Evolutionary conservation across 1,139 yeast genomes (phyloP), one percentile per base, ranked within the genome.

Genomic region (Debaryomyces singareniensis): DNA sequence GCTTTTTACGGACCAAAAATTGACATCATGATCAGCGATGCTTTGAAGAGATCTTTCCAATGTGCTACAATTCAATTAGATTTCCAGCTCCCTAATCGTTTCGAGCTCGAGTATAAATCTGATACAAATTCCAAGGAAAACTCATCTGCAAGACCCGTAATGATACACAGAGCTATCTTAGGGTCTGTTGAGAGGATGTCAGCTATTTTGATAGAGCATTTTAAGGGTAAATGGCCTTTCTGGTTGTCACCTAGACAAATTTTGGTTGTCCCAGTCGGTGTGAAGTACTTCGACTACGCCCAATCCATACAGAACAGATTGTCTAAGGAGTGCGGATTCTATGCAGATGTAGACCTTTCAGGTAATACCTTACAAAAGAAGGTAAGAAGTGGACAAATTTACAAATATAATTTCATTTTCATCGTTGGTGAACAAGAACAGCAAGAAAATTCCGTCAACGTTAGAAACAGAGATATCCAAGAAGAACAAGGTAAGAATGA

Each of bases 1-100:
- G 98, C 98, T 25, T 91, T 91, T 69, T 91, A 91, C 59, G 98
- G 98, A 37, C 98, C 98, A 48, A 91, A 91, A 73, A 91, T 91
- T 52, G 98, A 91, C 64, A 81, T 91, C 48, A 77, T 81, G 76
- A 79, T 91, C 50, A 77, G 87, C 41, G 98, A 91, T 58, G 93
- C 95, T 24, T 75, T 84, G 55, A 78, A 77, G 48, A 83, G 95
- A 71, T 85, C 93, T 84, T 93, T 85, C 69, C 98, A 91, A 68
- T 87, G 96, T 63, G 98, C 97, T 32, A 91, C 98, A 32, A 84
- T 91, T 50, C 98, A 91, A 68, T 74, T 91, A 55, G 98, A 91
- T 61, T 91, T 89, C 86, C 97, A 91, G 68, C 71, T 91, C 47
- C 98, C 98, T 34, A 70, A 73, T 47, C 76, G 97, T 59, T 91